phyloP scores from a whole-genome alignment of 2,329 filamentous ascomycete genomes.

The Botryotinia calthae region DNA sequence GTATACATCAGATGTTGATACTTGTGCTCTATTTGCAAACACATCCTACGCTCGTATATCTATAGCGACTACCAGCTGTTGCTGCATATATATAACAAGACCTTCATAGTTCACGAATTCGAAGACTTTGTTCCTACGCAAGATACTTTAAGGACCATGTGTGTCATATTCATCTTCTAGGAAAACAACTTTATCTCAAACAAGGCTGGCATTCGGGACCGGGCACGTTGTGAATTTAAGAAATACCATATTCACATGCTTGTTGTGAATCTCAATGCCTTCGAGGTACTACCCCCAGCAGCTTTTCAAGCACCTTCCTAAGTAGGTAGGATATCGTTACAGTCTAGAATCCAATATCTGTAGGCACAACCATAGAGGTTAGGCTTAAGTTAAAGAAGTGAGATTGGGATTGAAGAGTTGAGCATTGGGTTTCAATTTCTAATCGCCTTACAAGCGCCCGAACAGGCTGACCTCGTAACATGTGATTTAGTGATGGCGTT shows the following conservation, averaged over 20 bases:
- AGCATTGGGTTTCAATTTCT: neutral
- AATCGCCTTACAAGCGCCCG: neutral
- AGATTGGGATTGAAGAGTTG: neutral
- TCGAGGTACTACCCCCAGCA: neutral
- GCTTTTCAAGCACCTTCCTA: neutral
- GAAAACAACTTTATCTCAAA: neutral
- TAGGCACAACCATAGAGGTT: neutral
- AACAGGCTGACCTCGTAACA: neutral
- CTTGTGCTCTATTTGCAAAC: neutral
- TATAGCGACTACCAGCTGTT: neutral
- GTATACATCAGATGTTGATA: neutral
- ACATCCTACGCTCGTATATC: neutral
- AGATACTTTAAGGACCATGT: neutral
- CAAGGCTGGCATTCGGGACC: neutral
- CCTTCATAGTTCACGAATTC: neutral
- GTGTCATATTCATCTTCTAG: neutral
- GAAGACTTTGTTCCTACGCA: neutral
- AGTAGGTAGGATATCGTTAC: neutral
- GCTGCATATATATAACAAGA: neutral
- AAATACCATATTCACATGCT: slow-evolving; percentile 2
- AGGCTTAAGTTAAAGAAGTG: neutral
- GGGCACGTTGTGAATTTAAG: neutral
- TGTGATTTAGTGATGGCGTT: neutral
- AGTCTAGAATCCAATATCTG: neutral
- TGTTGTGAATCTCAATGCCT: neutral